phyloP scores from a whole-genome alignment of 495 filamentous ascomycete genomes.

The Evernia prunastri region DNA sequence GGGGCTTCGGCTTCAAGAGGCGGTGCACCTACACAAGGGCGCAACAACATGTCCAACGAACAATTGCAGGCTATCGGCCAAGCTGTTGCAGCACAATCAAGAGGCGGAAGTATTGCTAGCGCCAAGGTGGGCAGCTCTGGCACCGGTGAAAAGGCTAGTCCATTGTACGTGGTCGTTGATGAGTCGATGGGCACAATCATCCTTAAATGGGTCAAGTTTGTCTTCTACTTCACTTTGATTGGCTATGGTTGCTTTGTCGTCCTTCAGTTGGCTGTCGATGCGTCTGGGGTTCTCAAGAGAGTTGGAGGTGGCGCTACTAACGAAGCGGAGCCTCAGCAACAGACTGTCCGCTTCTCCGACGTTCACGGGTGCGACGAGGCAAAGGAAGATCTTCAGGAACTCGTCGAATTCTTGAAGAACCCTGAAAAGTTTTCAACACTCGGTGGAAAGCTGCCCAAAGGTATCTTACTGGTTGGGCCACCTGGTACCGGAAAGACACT shows the following conservation, averaged over 20 bases:
- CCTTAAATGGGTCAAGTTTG: slow-evolving; percentile 86
- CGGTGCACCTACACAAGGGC: slow-evolving; percentile 30
- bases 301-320: slow-evolving; percentile 61
- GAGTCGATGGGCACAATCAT: slow-evolving; percentile 70
- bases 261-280: slow-evolving; percentile 73
- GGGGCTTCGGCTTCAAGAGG: slow-evolving; percentile 28
- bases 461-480: slow-evolving; percentile 89
- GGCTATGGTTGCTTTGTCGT: slow-evolving; percentile 67
- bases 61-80: slow-evolving; percentile 81
- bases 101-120: slow-evolving; percentile 57
- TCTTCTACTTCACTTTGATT: slow-evolving; percentile 68
- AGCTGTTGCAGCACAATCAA: slow-evolving; percentile 69
- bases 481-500: slow-evolving; percentile 98
- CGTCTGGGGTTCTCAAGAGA: slow-evolving; percentile 67
- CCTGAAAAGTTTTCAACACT: slow-evolving; percentile 86
- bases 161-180: slow-evolving; percentile 93
- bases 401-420: slow-evolving; percentile 91
- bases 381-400: slow-evolving; percentile 93
- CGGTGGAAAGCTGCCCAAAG: slow-evolving; percentile 93
- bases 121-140: slow-evolving; percentile 42
- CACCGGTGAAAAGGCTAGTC: slow-evolving; percentile 66
- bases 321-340: slow-evolving; percentile 83
- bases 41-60: slow-evolving; percentile 38
- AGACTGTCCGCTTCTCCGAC: slow-evolving; percentile 85
- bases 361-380: slow-evolving; percentile 97